Percentiles rank a stretch among this genome's conserved stretches.
Conservation (phyloP, 202 grass and related monocot genomes). For the Elaeis oleifera region DNA sequence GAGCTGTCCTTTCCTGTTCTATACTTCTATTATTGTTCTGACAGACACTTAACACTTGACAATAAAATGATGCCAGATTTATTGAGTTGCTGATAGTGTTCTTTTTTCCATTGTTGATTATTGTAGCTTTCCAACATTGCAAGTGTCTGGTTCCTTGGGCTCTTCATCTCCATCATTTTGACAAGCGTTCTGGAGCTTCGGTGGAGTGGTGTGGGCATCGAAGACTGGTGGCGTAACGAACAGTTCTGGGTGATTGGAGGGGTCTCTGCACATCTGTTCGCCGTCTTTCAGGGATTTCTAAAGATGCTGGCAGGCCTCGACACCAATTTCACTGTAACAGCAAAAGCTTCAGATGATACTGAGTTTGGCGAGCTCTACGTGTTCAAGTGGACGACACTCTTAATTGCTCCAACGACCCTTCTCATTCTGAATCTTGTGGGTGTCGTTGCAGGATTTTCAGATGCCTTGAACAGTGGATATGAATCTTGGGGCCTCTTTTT, state of each 20-base stretch:
- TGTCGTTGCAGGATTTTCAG: conserved; percentile 82
- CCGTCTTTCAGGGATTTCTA: conserved; percentile 93
- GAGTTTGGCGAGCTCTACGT: conserved; percentile 83
- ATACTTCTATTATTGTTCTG: not conserved
- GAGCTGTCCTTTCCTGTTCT: not conserved
- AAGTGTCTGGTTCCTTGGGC: conserved; percentile 79
- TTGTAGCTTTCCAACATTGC: conserved; percentile 79
- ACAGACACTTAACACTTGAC: not conserved
- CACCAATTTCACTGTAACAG: conserved; percentile 95
- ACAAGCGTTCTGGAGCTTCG: conserved; percentile 86
- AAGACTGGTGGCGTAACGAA: conserved; percentile 98
- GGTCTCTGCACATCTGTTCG: conserved; percentile 86
- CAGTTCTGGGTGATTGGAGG: conserved; percentile 99
- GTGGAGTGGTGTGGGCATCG: conserved; percentile 93
- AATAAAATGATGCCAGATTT: too few species aligned
- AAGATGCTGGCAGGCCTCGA: conserved; percentile 90
- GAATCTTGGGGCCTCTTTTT: conserved; percentile 97
- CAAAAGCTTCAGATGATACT: conserved; percentile 62
- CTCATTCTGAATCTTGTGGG: conserved; percentile 93
- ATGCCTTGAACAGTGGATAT: conserved; percentile 91
- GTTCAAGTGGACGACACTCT: conserved; percentile 96
- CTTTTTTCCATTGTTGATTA: conserved; percentile 2
- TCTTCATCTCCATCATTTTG: conserved; percentile 94
- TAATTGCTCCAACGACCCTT: conserved; percentile 87
- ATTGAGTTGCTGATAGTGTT: conserved; percentile 1